These are phyloP conservation scores for Paramecium octaurelia DNA, from an alignment of 73 alveolate species.

Conservation along the genomic window DNA sequence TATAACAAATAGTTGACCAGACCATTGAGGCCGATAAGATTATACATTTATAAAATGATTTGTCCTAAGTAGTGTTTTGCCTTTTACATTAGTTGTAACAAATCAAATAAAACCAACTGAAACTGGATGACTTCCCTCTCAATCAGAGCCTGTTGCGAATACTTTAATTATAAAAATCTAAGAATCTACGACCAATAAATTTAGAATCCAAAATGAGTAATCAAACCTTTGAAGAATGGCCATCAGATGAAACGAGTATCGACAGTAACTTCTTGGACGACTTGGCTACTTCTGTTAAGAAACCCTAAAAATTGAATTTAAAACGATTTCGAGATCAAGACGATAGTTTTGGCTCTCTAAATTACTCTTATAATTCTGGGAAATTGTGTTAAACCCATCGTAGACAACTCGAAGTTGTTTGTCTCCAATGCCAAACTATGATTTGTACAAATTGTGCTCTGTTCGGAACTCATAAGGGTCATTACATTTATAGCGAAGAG, in stretches of 20 bases:
- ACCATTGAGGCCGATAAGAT: constrained; percentile 3
- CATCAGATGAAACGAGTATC: not conserved
- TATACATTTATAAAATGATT: not conserved
- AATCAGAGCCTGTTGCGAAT: constrained; percentile 32
- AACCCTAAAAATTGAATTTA: not conserved
- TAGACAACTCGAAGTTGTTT: constrained; percentile 42
- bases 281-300: not conserved
- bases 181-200: not conserved
- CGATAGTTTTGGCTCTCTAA: constrained; percentile 19
- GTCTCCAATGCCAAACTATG: constrained; percentile 50
- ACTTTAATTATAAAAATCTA: not conserved
- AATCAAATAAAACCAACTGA: not conserved
- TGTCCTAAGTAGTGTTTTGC: not conserved
- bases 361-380: not conserved
- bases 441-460: constrained; percentile 64
- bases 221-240: constrained; percentile 13
- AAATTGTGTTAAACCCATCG: constrained; percentile 30
- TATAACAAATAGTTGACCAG: not conserved
- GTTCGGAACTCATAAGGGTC: constrained; percentile 57
- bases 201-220: not conserved
- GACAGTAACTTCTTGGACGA: constrained; percentile 35
- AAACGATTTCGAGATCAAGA: not conserved
- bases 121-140: constrained; percentile 22
- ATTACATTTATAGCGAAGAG: constrained; percentile 47
- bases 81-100: not conserved